Base-by-base conservation (phyloP, 768 basidiomycete genomes). In the Astraeus odoratus region DNA sequence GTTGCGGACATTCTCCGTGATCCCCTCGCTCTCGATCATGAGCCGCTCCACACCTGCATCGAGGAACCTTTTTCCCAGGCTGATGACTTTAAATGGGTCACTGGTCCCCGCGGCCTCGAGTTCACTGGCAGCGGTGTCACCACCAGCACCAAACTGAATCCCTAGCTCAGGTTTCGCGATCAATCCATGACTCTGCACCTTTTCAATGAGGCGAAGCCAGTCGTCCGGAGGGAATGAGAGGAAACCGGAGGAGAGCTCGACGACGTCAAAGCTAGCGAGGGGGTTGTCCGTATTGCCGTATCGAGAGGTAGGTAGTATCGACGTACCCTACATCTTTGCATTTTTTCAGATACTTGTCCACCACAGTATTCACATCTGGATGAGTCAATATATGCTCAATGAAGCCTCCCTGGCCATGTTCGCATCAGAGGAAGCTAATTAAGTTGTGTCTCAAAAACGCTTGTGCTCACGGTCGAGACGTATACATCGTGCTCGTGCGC, bases 1-100 rank as follows among this genome's bases (percentile, higher is more conserved):
- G 13, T 46, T 52, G 31, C 58, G 54, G 23, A 73, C 71, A 53
- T 73, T 73, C 52, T 73, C 71, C 1, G 70, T 72, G 51, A 73
- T 72, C 10, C 71, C 69, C 46, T 70, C 72, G 44, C 67, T 69
- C 51, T 74, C 71, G 39, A 72, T 74, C 70, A 70, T 68, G 36
- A 72, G 65, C 59, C 70, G 69, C 58, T 73, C 51, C 8, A 70
- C 67, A 5, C 69, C 69, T 1, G 67, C 68, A n/a, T 73, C 59
- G 5, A 73, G 43, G 43, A 73, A 68, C 5, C 51, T 59, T 12
- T 67, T 67, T 18, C 66, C 69, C 16, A 69, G 58, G 49, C 69
- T 66, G 34, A 73, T 65, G 19, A 71, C 19, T 65, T 71, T 38
- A 22, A 38, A 38, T 23, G 37, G 37, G 12, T 38, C 37, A 5